Evolutionary conservation across 2,329 filamentous ascomycete species (phyloP).

Genomic region (Nothophoma quercina): DNA sequence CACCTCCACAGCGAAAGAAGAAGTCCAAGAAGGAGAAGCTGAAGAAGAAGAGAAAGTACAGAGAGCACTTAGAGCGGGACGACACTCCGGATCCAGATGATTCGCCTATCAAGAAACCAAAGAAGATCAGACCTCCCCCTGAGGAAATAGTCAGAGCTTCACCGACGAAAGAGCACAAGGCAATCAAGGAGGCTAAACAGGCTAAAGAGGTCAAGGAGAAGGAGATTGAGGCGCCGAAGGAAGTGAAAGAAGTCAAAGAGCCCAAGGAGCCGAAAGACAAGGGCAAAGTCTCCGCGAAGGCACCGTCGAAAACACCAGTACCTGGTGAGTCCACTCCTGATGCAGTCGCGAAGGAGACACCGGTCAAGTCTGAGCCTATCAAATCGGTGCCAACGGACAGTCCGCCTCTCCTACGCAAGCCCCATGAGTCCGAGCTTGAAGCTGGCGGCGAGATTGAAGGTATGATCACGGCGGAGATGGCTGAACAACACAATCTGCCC

Average conservation of each 20-base stretch:
- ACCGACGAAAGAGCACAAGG: slow-evolving; percentile 23
- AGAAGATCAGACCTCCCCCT: slow-evolving; percentile 31
- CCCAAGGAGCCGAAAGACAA: slow-evolving; percentile 32
- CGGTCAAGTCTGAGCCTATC: slow-evolving; percentile 28
- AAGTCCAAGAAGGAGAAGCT: slow-evolving; percentile 36
- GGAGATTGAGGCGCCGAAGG: slow-evolving; percentile 18
- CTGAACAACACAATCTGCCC: slow-evolving; percentile 52
- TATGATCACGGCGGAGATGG: slow-evolving; percentile 48
- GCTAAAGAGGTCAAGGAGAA: slow-evolving; percentile 26
- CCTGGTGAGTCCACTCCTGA: slow-evolving; percentile 43
- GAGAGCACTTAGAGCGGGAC: slow-evolving; percentile 33
- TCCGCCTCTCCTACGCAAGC: slow-evolving; percentile 36
- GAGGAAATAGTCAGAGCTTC: slow-evolving; percentile 12
- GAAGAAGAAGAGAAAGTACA: slow-evolving; percentile 39
- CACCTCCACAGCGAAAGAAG: slow-evolving; percentile 27
- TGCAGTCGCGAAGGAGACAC: slow-evolving; percentile 34
- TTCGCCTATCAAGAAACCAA: slow-evolving; percentile 41
- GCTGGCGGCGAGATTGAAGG: slow-evolving; percentile 42
- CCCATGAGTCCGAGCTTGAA: slow-evolving; percentile 42
- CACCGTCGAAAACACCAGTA: slow-evolving; percentile 30
- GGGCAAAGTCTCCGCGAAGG: slow-evolving; percentile 31
- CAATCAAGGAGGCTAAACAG: too few relatives aligned
- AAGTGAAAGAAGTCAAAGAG: slow-evolving; percentile 25
- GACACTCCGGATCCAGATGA: slow-evolving; percentile 43
- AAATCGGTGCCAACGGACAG: slow-evolving; percentile 39